Evolutionary conservation across 495 filamentous ascomycete species (phyloP).

Genomic region (Penicillium alfredii): DNA sequence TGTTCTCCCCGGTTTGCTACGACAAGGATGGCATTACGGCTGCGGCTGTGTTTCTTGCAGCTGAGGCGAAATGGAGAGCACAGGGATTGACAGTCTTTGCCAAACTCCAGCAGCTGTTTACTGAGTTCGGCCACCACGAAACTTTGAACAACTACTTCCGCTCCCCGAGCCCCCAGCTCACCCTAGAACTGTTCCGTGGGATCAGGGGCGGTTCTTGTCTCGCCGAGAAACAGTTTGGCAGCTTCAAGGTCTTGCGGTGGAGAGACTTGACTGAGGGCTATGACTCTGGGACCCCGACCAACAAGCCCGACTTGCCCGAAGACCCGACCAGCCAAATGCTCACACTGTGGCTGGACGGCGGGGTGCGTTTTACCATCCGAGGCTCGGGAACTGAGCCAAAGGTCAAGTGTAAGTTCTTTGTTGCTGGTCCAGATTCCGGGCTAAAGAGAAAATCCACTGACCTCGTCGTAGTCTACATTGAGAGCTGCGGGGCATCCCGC

Average conservation of each 20-base stretch:
- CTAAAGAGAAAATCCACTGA: too few species aligned
- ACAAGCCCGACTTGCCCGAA: constrained; percentile 53
- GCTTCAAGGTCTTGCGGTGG: constrained; percentile 53
- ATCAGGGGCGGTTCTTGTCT: constrained; percentile 47
- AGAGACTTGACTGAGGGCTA: constrained; percentile 62
- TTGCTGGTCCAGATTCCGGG: too few species aligned
- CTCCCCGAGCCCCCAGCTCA: constrained; percentile 49
- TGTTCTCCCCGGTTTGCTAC: constrained; percentile 59
- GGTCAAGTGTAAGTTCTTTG: constrained; percentile 47
- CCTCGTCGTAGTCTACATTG: constrained; percentile 57
- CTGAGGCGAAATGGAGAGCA: constrained; percentile 46
- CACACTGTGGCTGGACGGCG: constrained; percentile 56
- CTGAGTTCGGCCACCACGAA: constrained; percentile 58
- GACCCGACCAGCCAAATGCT: constrained; percentile 61
- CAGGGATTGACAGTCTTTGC: constrained; percentile 51
- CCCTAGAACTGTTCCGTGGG: constrained; percentile 46
- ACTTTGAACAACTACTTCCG: constrained; percentile 64
- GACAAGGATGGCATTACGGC: constrained; percentile 70
- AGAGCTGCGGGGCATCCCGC: constrained; percentile 42
- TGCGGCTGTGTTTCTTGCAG: constrained; percentile 57
- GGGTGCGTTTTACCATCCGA: constrained; percentile 59
- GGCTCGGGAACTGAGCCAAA: constrained; percentile 69
- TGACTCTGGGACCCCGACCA: constrained; percentile 51
- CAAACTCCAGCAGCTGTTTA: constrained; percentile 57
- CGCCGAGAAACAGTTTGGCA: constrained; percentile 41